Conservation (phyloP, 805 yeast genomes). For the Saccharomycopsis sp. region DNA sequence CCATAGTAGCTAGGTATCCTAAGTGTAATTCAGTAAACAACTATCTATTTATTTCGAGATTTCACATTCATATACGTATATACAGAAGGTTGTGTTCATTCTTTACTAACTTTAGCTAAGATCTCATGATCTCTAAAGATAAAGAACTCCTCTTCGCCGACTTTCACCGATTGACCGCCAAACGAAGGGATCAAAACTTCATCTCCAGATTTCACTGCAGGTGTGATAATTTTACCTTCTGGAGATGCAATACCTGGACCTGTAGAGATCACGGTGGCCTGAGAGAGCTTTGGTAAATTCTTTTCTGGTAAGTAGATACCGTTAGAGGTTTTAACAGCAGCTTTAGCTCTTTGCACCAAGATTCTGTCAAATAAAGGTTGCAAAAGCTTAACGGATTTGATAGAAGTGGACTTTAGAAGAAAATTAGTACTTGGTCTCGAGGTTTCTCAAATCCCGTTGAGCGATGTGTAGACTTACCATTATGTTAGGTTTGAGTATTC, state of each 20-base stretch:
- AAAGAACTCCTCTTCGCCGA: constrained; percentile 70
- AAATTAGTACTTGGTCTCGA: not conserved
- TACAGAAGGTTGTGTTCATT: constrained; percentile 28
- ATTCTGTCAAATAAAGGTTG: constrained; percentile 93
- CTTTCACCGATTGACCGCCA: constrained; percentile 84
- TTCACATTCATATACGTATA: not conserved
- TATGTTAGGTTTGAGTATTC: not conserved
- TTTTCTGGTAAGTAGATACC: constrained; percentile 93
- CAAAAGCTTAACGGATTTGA: constrained; percentile 78
- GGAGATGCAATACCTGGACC: constrained; percentile 85
- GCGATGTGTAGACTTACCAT: not conserved
- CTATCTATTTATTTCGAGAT: no score
- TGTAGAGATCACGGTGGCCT: constrained; percentile 86
- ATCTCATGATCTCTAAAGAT: constrained; percentile 89
- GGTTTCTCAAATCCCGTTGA: not conserved
- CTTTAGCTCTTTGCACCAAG: constrained; percentile 87
- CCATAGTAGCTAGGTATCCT: no score
- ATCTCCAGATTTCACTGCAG: constrained; percentile 83
- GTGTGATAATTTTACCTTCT: constrained; percentile 63
- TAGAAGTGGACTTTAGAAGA: constrained; percentile 41
- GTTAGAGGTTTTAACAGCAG: constrained; percentile 81
- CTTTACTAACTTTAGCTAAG: constrained; percentile 75
- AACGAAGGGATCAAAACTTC: constrained; percentile 87
- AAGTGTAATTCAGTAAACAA: no score
- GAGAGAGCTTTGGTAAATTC: constrained; percentile 86